These are phyloP conservation scores for Allium cepa DNA, from an alignment of 106 monocot species.

Conservation along the genomic window DNA sequence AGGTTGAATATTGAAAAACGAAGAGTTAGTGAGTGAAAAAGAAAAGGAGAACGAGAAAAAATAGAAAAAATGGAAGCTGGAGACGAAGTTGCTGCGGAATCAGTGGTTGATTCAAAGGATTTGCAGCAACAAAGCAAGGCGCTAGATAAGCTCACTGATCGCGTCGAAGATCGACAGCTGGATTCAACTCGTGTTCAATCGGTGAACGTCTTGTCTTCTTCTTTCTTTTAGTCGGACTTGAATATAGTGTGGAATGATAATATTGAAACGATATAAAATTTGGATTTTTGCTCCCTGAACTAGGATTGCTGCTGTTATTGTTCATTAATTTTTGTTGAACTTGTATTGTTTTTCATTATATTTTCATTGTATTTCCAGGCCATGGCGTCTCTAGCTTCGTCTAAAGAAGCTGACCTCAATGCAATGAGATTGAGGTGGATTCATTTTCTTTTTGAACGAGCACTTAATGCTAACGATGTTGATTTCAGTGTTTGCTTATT, in stretches of 20 bases:
- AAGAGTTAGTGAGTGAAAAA: not conserved
- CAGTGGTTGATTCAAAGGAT: conserved; percentile 69
- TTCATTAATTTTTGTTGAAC: too few species aligned
- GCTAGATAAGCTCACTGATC: conserved; percentile 95
- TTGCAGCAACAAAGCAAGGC: conserved; percentile 95
- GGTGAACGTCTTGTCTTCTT: conserved; percentile 13
- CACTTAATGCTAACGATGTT: too few species aligned
- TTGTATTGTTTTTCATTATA: not conserved
- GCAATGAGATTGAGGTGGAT: conserved; percentile 50
- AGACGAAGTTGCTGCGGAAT: conserved; percentile 26
- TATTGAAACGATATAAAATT: too few species aligned
- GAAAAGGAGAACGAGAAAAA: not conserved
- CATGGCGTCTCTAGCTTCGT: conserved; percentile 49
- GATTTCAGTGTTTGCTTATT: too few species aligned
- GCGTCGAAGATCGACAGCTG: conserved; percentile 93
- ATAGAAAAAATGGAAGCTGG: conserved; percentile 11
- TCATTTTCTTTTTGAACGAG: not conserved
- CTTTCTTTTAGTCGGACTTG: not conserved
- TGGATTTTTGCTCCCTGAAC: too few species aligned
- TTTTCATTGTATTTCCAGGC: conserved; percentile 19
- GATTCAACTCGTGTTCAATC: conserved; percentile 82
- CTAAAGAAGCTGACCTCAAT: conserved; percentile 49
- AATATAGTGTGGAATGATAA: not conserved
- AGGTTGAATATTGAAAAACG: too few species aligned
- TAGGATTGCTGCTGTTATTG: too few species aligned